Conservation (phyloP, 163 green algal species). For the Scenedesmus sp. region DNA sequence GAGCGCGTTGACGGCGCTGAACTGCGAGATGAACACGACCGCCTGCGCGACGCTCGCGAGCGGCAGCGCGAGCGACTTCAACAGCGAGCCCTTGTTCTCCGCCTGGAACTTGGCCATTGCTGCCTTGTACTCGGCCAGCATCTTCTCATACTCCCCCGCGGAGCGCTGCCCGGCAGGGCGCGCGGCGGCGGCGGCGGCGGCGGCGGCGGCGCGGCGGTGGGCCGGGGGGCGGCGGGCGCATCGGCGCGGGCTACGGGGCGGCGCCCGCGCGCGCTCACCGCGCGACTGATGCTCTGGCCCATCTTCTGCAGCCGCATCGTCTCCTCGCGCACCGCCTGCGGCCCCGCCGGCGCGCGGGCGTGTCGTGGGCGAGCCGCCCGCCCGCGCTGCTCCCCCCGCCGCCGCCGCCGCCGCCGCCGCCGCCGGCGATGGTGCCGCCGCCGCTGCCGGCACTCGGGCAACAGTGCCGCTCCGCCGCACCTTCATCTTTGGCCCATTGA, state of each 20-base stretch:
- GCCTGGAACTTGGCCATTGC: not conserved
- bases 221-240: too few relatives aligned
- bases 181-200: not conserved
- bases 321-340: conserved; percentile 9
- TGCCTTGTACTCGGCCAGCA: not conserved
- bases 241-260: too few relatives aligned
- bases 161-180: not conserved
- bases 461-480: too few relatives aligned
- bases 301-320: conserved; percentile 8
- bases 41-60: conserved; percentile 48
- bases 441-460: not conserved
- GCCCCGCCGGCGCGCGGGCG: not conserved
- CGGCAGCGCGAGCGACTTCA: conserved; percentile 41
- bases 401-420: too few relatives aligned
- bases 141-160: conserved; percentile 19
- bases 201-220: not conserved
- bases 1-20: conserved; percentile 55
- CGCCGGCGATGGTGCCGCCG: not conserved
- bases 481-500: too few relatives aligned
- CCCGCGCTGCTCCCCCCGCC: not conserved
- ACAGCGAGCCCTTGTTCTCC: not conserved
- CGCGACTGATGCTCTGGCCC: too few relatives aligned
- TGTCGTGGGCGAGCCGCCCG: not conserved
- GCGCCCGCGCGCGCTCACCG: too few relatives aligned
- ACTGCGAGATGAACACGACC: conserved; percentile 61